A percentile compares a stretch with the other conserved stretches of the same genome.
phyloP scores from a whole-genome alignment of 805 yeast genomes.

The Suhomyces pyralidae region DNA sequence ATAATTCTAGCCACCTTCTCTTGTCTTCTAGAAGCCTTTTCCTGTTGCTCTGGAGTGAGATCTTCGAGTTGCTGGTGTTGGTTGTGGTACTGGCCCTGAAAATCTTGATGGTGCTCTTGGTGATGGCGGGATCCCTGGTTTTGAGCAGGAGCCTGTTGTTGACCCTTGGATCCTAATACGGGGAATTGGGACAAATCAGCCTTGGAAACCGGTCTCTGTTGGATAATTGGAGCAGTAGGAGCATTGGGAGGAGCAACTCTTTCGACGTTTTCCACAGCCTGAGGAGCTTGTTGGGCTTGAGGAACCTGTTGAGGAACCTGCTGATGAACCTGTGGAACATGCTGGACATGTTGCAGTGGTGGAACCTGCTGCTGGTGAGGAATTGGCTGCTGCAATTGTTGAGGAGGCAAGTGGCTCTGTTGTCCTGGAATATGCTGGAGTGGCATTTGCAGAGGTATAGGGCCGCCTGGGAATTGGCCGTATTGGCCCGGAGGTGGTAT shows the following conservation, averaged over 20 bases:
- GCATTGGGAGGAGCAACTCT: neutral
- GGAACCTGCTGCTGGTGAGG: conserved; percentile 12
- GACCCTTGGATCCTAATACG: conserved; percentile 48
- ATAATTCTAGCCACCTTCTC: conserved; percentile 72
- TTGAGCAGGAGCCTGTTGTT: conserved; percentile 9
- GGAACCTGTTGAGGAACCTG: conserved; percentile 4
- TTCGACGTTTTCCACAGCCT: conserved; percentile 3
- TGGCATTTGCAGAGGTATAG: conserved; percentile 20
- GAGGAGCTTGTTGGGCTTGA: conserved; percentile 7
- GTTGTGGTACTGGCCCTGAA: conserved; percentile 26
- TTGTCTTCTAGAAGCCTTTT: conserved; percentile 62
- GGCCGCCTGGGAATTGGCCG: conserved; percentile 29
- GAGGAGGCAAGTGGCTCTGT: conserved; percentile 16
- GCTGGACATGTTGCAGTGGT: conserved; percentile 15
- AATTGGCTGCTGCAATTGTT: conserved; percentile 12
- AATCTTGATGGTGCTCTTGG: conserved; percentile 11
- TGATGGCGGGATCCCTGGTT: conserved; percentile 12
- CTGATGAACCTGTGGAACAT: conserved; percentile 9
- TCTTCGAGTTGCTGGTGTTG: conserved; percentile 27
- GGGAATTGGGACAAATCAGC: conserved; percentile 50
- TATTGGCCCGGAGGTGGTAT: conserved; percentile 37
- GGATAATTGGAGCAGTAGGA: conserved; percentile 1
- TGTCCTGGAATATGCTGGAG: conserved; percentile 7
- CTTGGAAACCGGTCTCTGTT: neutral
- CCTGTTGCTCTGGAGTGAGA: conserved; percentile 71